Evolutionary conservation across 2,329 filamentous ascomycete species (phyloP), one percentile per base, ranked within the genome.

Genomic region (Xylariales sp.): DNA sequence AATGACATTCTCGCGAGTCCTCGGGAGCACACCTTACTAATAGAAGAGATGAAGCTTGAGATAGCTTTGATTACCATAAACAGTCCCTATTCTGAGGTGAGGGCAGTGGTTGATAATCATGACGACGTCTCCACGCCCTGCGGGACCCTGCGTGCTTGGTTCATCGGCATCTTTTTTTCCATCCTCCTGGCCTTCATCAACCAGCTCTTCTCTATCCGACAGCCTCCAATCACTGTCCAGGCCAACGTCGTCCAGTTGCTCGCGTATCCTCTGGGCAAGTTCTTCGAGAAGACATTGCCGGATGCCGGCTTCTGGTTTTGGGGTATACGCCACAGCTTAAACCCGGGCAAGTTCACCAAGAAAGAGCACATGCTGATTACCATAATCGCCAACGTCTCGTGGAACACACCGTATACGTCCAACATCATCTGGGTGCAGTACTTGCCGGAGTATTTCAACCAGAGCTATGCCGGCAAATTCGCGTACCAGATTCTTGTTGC

Each of bases 321-420:
- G 44, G 62, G 60, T 5, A 43, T 46, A 4, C 48, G 52, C 14
- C 59, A 61, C 46, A 57, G 55, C 20, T 44, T 64, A 4, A 56
- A 54, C 28, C 53, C 51, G 2, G 53, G 51, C 16, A 44, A 44
- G 31, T 80, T 80, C 51, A 72, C 70, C 38, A 70, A 70, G 49
- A 81, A 81, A 57, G 76, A 81, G 54, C 76, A 81, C 50, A 67
- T 75, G 62, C 56, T 78, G 34, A 72, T 78, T 42, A 67, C 70
- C 20, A 74, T 78, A 54, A 77, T 78, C 72, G 76, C 81, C 38
- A 82, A 83, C 52, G 72, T 74, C 11, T 68, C 69, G 11, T 66
- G 60, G 48, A 61, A 60, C 17, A 51, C 62, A 12, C 70, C 71
- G 0, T 74, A 74, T 47, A 72, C 70, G 1, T 58, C 67, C 50